These are phyloP conservation scores for Fusarium abutilonis DNA, from an alignment of 2,329 filamentous ascomycete genomes.

Conservation along the genomic window DNA sequence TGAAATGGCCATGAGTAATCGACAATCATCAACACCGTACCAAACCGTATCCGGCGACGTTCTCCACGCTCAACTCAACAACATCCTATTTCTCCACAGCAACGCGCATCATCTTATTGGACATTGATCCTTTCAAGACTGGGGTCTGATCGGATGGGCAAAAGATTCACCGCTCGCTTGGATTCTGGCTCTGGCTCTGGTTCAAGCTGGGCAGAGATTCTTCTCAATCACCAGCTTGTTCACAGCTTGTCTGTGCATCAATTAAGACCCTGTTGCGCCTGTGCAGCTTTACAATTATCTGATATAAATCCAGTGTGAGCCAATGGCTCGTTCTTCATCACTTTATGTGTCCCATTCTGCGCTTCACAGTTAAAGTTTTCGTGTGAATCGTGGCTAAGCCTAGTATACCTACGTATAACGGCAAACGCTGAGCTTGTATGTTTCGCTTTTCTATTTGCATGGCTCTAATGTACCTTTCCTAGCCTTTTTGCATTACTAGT, in stretches of 20 bases:
- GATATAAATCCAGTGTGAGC: conserved; percentile 10
- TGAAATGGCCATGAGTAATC: background rate
- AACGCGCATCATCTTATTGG: conserved; percentile 24
- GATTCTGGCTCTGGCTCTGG: conserved; percentile 1
- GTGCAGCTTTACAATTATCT: conserved; percentile 1
- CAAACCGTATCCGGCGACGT: conserved; percentile 32
- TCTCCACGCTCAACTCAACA: conserved; percentile 28
- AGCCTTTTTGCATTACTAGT: background rate
- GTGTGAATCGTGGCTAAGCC: conserved; percentile 24
- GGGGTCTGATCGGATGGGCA: conserved; percentile 16
- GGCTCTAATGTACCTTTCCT: background rate
- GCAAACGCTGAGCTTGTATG: conserved; percentile 23
- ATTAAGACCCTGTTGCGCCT: conserved; percentile 6
- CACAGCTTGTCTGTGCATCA: conserved; percentile 7
- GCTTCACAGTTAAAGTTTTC: conserved; percentile 12
- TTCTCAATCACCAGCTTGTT: background rate
- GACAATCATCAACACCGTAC: conserved; percentile 10
- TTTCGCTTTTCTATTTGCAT: conserved; percentile 12
- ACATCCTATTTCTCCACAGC: conserved; percentile 28
- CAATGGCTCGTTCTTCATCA: conserved; percentile 19
- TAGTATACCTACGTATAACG: background rate
- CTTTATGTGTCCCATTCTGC: conserved; percentile 9
- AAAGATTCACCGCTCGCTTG: conserved; percentile 32
- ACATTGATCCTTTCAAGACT: conserved; percentile 2
- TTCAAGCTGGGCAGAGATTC: background rate